A percentile compares a stretch with the other conserved stretches of the same genome.
Conservation (phyloP, 1,284 basidiomycete species). For the Sporisorium reilianum region DNA sequence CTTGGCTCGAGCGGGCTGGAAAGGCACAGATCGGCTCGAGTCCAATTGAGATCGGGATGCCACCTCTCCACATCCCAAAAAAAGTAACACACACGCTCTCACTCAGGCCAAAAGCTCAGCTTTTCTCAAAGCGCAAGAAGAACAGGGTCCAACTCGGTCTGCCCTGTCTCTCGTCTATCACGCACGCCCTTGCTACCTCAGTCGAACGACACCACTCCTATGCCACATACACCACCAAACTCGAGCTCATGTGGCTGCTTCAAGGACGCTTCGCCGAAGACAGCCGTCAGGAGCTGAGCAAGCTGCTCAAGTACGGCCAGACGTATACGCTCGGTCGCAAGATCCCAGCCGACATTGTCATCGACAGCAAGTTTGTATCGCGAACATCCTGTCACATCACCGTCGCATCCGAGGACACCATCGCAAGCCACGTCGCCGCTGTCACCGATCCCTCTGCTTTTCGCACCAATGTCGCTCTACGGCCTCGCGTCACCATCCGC, state of each 20-base stretch:
- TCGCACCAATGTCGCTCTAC: conserved; percentile 21
- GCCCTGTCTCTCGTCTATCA: not conserved
- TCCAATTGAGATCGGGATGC: not conserved
- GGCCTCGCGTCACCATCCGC: conserved; percentile 46
- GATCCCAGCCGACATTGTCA: conserved; percentile 57
- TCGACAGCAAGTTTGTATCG: conserved; percentile 57
- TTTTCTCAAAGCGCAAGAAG: not conserved
- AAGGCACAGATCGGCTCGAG: not conserved
- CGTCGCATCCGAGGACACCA: conserved; percentile 27
- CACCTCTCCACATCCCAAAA: conserved; percentile 13
- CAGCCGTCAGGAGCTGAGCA: conserved; percentile 40
- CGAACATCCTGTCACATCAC: conserved; percentile 44
- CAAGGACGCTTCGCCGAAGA: conserved; percentile 52
- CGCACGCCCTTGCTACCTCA: not conserved
- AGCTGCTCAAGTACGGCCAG: conserved; percentile 54
- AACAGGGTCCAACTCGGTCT: conserved; percentile 9
- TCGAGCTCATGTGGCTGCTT: conserved; percentile 52
- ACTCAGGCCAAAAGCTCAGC: conserved; percentile 7
- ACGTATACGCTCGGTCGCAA: conserved; percentile 59
- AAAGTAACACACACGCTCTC: conserved; percentile 19
- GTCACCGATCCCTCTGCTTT: conserved; percentile 24
- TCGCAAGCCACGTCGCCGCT: conserved; percentile 7
- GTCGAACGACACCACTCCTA: not conserved
- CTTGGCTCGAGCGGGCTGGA: conserved; percentile 19
- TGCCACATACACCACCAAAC: not conserved